phyloP scores from a whole-genome alignment of 768 basidiomycete species.

The Calocera cornea region DNA sequence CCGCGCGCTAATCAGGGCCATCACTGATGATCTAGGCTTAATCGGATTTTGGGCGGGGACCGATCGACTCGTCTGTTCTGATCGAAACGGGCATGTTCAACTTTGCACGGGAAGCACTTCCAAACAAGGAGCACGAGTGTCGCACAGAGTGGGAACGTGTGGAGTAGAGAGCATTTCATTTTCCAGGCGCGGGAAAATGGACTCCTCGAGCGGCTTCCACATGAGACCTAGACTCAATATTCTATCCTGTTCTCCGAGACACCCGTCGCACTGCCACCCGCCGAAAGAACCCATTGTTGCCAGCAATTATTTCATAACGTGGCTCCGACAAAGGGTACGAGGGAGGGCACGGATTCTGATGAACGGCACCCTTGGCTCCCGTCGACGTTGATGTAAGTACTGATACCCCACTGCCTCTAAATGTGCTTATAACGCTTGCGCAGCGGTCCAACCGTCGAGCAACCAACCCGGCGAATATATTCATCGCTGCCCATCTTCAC shows the following conservation, averaged over 20 bases:
- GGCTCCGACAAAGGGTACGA: background rate
- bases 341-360: background rate
- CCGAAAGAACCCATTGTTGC: background rate
- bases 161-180: no score
- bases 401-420: background rate
- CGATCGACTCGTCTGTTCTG: no score
- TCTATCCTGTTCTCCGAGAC: background rate
- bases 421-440: background rate
- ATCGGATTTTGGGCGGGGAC: background rate
- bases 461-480: background rate
- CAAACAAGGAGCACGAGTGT: no score
- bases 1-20: background rate
- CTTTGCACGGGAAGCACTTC: no score
- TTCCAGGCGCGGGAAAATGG: no score
- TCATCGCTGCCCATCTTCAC: no score
- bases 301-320: background rate
- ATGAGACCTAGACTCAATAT: background rate
- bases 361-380: background rate
- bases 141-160: no score
- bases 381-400: background rate
- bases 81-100: no score
- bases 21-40: background rate
- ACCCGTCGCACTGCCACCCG: background rate
- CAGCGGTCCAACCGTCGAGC: background rate
- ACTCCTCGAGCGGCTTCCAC: no score